phyloP scores from a whole-genome alignment of 768 basidiomycete species.

The Trametes punicea region DNA sequence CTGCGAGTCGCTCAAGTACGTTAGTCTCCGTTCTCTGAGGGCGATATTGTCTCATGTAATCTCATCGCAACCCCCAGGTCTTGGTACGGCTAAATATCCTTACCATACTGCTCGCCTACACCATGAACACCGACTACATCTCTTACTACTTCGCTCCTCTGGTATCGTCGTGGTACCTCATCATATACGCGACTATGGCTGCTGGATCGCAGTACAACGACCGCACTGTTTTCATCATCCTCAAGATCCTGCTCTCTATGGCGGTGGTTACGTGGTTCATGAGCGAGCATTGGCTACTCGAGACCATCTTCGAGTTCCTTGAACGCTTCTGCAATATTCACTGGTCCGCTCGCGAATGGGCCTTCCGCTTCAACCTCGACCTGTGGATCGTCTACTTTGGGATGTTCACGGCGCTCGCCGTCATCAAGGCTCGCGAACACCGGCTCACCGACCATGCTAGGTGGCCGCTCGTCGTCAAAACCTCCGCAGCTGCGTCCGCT shows the following conservation, averaged over 20 bases:
- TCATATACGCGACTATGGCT: slow-evolving; percentile 79
- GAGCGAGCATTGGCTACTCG: slow-evolving; percentile 57
- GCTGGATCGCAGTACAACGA: slow-evolving; percentile 73
- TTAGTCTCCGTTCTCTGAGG: not conserved
- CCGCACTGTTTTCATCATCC: slow-evolving; percentile 57
- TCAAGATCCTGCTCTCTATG: slow-evolving; percentile 69
- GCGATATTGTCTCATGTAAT: slow-evolving; percentile 5
- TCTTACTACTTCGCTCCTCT: slow-evolving; percentile 90
- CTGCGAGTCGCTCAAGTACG: slow-evolving; percentile 68
- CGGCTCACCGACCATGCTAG: slow-evolving; percentile 64
- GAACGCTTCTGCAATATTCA: slow-evolving; percentile 65
- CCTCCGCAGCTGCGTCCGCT: slow-evolving; percentile 46
- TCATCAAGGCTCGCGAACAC: slow-evolving; percentile 72
- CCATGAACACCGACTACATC: slow-evolving; percentile 90
- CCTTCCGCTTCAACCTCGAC: slow-evolving; percentile 85
- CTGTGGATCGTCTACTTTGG: slow-evolving; percentile 87
- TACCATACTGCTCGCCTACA: slow-evolving; percentile 78
- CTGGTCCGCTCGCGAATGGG: slow-evolving; percentile 88
- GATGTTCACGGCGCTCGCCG: slow-evolving; percentile 72
- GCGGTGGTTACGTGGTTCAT: slow-evolving; percentile 63
- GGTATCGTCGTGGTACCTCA: slow-evolving; percentile 86
- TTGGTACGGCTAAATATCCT: slow-evolving; percentile 82
- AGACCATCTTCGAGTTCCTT: slow-evolving; percentile 60
- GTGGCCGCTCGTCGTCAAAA: slow-evolving; percentile 57
- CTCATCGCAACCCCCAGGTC: slow-evolving; percentile 39